phyloP scores from a whole-genome alignment of 495 filamentous ascomycete genomes.

The Xylaria grammica region DNA sequence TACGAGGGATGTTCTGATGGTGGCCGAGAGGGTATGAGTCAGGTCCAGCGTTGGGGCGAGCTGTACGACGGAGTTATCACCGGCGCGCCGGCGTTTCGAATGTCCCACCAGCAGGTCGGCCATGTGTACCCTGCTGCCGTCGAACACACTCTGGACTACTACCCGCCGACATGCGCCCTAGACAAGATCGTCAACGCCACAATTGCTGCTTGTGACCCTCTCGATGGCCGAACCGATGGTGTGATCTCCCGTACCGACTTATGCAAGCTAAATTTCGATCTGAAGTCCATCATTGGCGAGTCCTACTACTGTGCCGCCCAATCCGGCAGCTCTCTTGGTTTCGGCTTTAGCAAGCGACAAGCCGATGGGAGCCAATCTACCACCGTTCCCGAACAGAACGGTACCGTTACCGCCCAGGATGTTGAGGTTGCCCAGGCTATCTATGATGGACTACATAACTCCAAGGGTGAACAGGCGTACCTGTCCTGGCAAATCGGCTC shows the following conservation, averaged over 20 bases:
- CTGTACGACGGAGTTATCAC: conserved; percentile 43
- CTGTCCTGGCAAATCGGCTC: conserved; percentile 50
- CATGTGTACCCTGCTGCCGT: conserved; percentile 47
- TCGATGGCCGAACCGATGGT: conserved; percentile 37
- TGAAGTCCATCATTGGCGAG: conserved; percentile 50
- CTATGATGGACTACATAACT: conserved; percentile 50
- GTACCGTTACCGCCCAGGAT: conserved; percentile 47
- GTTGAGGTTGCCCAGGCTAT: conserved; percentile 47
- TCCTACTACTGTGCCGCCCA: conserved; percentile 55
- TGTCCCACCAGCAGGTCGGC: conserved; percentile 52
- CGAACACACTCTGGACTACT: conserved; percentile 14
- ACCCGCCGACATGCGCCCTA: conserved; percentile 30
- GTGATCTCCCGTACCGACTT: conserved; percentile 27
- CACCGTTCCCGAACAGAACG: conserved; percentile 46
- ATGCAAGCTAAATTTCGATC: conserved; percentile 20
- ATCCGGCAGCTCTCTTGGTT: conserved; percentile 3
- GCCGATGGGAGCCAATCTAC: too few relatives aligned
- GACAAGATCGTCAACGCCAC: conserved; percentile 31
- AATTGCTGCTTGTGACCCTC: conserved; percentile 35
- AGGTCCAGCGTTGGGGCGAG: conserved; percentile 41
- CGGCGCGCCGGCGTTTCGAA: conserved; percentile 23
- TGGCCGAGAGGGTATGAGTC: conserved; percentile 40
- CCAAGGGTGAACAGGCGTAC: conserved; percentile 50
- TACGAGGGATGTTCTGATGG: conserved; percentile 43
- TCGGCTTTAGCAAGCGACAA: conserved; percentile 1